These are phyloP conservation scores for Nannochloropsis oceanica DNA, from an alignment of 108 stramenopile genomes.

Conservation along the genomic window DNA sequence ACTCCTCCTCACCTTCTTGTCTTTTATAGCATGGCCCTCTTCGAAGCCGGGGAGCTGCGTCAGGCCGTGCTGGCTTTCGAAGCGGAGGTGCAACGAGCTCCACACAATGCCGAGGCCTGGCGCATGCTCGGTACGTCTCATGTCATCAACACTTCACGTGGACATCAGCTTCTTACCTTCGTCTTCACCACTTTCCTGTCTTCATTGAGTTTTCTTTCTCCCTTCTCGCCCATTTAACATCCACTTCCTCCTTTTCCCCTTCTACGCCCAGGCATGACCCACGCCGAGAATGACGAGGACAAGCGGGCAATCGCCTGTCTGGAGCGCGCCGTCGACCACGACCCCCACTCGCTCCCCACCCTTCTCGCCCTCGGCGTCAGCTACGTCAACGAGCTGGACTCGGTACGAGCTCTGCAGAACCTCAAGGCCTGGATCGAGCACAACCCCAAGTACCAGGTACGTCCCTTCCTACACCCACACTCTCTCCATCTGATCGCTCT, in stretches of 20 bases:
- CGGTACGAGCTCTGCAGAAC: conserved; percentile 53
- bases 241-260: no score
- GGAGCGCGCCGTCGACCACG: conserved; percentile 65
- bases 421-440: conserved; percentile 82
- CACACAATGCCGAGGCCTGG: conserved; percentile 67
- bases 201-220: no score
- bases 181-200: no score
- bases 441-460: conserved; percentile 68
- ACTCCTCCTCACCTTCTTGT: no score
- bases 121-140: conserved; percentile 43
- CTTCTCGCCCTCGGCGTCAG: conserved; percentile 66
- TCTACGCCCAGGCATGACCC: conserved; percentile 45
- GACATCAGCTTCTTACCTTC: no score
- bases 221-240: no score
- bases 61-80: conserved; percentile 72
- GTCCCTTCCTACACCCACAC: not conserved
- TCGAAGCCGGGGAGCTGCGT: conserved; percentile 54
- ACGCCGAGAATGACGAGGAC: conserved; percentile 84
- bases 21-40: conserved; percentile 32
- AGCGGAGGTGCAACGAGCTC: conserved; percentile 54
- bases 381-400: conserved; percentile 84
- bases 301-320: conserved; percentile 69
- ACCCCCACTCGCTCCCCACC: conserved; percentile 67
- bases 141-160: no score
- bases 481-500: not conserved